Conservation (phyloP, 306 rosid genomes). For the Boehmeria nivea region DNA sequence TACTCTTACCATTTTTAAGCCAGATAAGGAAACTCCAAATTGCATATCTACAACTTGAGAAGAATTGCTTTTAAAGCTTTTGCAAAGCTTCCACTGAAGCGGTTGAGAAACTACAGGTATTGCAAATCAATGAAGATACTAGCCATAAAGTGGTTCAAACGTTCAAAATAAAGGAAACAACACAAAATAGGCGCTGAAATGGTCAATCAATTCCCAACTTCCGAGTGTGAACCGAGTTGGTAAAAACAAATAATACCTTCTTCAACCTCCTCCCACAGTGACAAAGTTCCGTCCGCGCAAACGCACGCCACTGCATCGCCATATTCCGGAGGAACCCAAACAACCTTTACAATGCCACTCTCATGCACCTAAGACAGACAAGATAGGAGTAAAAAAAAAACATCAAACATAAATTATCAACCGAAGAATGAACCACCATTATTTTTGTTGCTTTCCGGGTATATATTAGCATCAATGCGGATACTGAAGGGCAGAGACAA, state of each 20-base stretch:
- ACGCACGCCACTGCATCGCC: slow-evolving; percentile 88
- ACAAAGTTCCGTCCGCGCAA: slow-evolving; percentile 53
- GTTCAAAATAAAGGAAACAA: no score
- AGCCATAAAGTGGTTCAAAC: no score
- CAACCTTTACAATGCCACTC: slow-evolving; percentile 50
- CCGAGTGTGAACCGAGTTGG: background rate
- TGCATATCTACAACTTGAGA: slow-evolving; percentile 67
- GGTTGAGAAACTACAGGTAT: slow-evolving; percentile 54
- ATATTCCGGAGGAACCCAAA: slow-evolving; percentile 78
- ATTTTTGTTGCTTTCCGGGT: no score
- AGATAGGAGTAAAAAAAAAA: background rate
- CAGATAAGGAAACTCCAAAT: slow-evolving; percentile 55
- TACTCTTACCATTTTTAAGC: slow-evolving; percentile 84
- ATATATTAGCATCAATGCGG: no score
- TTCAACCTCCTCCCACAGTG: slow-evolving; percentile 68
- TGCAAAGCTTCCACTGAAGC: slow-evolving; percentile 72
- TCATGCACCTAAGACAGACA: slow-evolving; percentile 40
- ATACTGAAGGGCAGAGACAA: no score
- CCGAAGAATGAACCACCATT: no score
- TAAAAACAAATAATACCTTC: slow-evolving; percentile 64
- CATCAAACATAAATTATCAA: no score
- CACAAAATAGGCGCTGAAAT: no score
- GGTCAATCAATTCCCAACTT: no score
- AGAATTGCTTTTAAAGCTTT: slow-evolving; percentile 50
- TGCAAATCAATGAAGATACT: no score